phyloP scores from a whole-genome alignment of 106 monocot species.

The Vanilla planifolia region DNA sequence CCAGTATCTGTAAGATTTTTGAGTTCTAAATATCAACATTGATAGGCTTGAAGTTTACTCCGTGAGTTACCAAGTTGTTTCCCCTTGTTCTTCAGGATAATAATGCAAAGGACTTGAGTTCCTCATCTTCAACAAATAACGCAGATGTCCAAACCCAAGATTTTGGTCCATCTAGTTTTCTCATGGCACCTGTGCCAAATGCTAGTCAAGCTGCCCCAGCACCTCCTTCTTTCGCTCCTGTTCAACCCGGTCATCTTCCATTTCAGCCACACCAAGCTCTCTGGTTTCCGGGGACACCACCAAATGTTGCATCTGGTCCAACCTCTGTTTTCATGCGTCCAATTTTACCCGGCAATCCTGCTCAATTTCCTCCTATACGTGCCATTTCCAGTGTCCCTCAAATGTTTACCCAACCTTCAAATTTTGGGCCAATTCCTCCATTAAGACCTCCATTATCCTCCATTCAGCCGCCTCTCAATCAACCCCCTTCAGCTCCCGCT shows the following conservation, averaged over 20 bases:
- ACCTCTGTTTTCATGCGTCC: constrained; percentile 19
- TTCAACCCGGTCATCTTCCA: constrained; percentile 20
- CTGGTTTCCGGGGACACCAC: constrained; percentile 27
- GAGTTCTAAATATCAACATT: no score
- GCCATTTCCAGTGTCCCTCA: constrained; percentile 7
- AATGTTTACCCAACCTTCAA: constrained; percentile 16
- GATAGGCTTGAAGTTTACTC: not conserved
- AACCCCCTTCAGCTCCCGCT: constrained; percentile 7
- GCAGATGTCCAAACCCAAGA: not conserved
- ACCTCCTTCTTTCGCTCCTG: constrained; percentile 14
- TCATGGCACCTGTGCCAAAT: not conserved
- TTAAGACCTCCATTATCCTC: constrained; percentile 27
- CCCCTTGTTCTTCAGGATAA: not conserved
- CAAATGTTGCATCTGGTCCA: constrained; percentile 15
- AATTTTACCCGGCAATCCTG: constrained; percentile 21
- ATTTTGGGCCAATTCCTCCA: constrained; percentile 16
- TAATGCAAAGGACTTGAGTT: constrained; percentile 10
- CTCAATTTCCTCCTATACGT: constrained; percentile 18
- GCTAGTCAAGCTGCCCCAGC: constrained; percentile 17
- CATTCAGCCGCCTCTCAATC: constrained; percentile 16
- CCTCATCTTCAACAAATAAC: constrained; percentile 9
- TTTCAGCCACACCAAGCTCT: constrained; percentile 29
- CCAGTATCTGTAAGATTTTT: constrained; percentile 63
- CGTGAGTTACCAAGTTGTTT: constrained; percentile 7
- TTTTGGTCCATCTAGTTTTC: constrained; percentile 13